Conservation (phyloP, 2,329 filamentous ascomycete species). For the Botrytis pseudocinerea region DNA sequence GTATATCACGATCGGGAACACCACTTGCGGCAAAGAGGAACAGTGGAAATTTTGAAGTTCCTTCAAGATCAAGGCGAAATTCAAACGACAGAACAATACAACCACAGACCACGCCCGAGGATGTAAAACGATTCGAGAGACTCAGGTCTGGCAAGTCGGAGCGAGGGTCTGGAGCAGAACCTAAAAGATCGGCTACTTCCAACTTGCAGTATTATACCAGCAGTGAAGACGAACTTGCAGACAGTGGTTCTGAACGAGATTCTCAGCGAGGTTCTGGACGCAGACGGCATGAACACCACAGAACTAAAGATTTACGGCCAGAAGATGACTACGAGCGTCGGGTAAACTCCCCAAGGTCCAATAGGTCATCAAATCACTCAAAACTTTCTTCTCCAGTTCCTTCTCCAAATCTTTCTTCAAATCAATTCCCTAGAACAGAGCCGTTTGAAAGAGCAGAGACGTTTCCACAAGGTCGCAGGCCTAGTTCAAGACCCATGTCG, state of each 20-base stretch:
- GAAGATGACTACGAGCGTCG: constrained; percentile 31
- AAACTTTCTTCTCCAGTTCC: constrained; percentile 33
- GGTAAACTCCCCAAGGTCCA: constrained; percentile 34
- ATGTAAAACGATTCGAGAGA: constrained; percentile 29
- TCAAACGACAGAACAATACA: constrained; percentile 34
- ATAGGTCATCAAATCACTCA: constrained; percentile 32
- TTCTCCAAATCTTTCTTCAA: constrained; percentile 39
- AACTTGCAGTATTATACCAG: constrained; percentile 32
- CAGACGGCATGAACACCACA: constrained; percentile 24
- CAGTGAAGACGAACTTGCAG: constrained; percentile 37
- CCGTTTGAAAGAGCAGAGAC: constrained; percentile 36
- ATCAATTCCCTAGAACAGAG: constrained; percentile 32
- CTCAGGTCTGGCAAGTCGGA: constrained; percentile 29
- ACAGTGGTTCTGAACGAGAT: constrained; percentile 37
- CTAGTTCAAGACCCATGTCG: constrained; percentile 34
- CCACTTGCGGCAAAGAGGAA: constrained; percentile 31
- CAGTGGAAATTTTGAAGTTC: constrained; percentile 29
- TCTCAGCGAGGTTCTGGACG: constrained; percentile 31
- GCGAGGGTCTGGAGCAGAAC: constrained; percentile 27
- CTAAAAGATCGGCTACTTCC: constrained; percentile 31
- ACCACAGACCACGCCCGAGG: constrained; percentile 34
- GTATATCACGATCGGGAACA: constrained; percentile 29
- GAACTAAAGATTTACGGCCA: constrained; percentile 23
- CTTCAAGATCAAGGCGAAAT: constrained; percentile 28
- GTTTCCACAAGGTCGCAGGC: constrained; percentile 30